phyloP scores from a whole-genome alignment of 148 eudicot genomes.

The Limonium bicolor region DNA sequence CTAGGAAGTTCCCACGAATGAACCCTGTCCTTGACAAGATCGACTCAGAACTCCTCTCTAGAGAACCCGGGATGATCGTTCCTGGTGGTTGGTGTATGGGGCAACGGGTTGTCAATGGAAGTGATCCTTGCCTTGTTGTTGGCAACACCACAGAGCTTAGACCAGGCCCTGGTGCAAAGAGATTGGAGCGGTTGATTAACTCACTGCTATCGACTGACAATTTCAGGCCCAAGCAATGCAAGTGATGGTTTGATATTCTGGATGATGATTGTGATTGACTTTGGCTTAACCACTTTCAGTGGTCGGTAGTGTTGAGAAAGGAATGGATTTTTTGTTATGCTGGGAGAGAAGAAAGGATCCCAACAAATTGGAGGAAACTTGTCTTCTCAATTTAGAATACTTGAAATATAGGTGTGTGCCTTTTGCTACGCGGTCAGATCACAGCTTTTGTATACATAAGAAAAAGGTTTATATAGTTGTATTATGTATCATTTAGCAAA shows the following conservation, averaged over 20 bases:
- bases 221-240: constrained; percentile 35
- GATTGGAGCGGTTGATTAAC: constrained; percentile 27
- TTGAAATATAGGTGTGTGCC: too few species aligned
- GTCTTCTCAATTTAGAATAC: too few species aligned
- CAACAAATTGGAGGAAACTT: too few species aligned
- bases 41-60: constrained; percentile 34
- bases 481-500: too few species aligned
- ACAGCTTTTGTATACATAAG: too few species aligned
- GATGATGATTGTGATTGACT: too few species aligned
- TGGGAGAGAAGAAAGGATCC: too few species aligned
- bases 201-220: constrained; percentile 27
- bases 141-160: constrained; percentile 32
- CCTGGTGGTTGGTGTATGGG: constrained; percentile 58
- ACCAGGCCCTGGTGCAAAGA: constrained; percentile 30
- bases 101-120: constrained; percentile 24
- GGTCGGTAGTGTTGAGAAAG: too few species aligned
- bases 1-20: constrained; percentile 32
- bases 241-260: constrained; percentile 15
- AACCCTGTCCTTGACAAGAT: constrained; percentile 38
- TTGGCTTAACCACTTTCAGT: too few species aligned
- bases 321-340: too few species aligned
- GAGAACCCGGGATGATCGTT: constrained; percentile 30
- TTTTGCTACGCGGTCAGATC: too few species aligned
- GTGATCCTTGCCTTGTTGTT: constrained; percentile 31
- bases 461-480: too few species aligned